Base-by-base conservation (phyloP, 495 filamentous ascomycete species). In the Lasiosphaeria miniovina region DNA sequence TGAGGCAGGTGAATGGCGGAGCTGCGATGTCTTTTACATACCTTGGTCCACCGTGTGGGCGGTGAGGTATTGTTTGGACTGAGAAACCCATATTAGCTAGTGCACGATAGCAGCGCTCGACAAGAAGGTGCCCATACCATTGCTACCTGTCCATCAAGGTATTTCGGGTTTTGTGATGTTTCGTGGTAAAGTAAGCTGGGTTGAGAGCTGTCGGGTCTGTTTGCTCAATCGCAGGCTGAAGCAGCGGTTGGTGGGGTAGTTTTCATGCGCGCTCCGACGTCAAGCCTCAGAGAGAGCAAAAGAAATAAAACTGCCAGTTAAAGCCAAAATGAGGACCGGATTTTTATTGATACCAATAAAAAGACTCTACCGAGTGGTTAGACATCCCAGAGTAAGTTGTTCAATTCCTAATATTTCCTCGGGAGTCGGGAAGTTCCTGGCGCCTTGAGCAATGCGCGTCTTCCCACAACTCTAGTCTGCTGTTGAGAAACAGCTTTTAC, bases 61-160 rank as follows among this genome's bases (percentile, higher is more conserved):
- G 58, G 91, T 91, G 40, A 98, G 84, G 71, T 96, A 98, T 89
- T 97, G 95, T 77, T 96, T 96, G 56, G 94, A 98, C 95, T 98
- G 65, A 8, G 10, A 4, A 12, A 41, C 41, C 12, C 34, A 36
- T 10, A 48, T 54, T 17, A 55, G 60, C 49, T 4, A 35, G 12
- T 0, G 11, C 24, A 24, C 24, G 24, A 24, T 24, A 24, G 33
- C 31, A 6, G 24, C n/a, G 12, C 10, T 4, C 12, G 43, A 46
- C 12, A 14, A 6, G 2, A 4, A 4, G 3, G n/a, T 17, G 17
- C 1, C 48, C 66, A 49, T 74, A 75, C 78, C 78, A 81, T 81
- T 65, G 66, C 71, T 65, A 75, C 71, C 65, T 65, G 31, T 70
- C 71, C 71, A 73, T 71, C 36, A 6, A 54, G 14, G 43, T 35